Evolutionary conservation across 2,329 filamentous ascomycete species (phyloP), one percentile per base, ranked within the genome.

Genomic region (Calonectria henricotiae): DNA sequence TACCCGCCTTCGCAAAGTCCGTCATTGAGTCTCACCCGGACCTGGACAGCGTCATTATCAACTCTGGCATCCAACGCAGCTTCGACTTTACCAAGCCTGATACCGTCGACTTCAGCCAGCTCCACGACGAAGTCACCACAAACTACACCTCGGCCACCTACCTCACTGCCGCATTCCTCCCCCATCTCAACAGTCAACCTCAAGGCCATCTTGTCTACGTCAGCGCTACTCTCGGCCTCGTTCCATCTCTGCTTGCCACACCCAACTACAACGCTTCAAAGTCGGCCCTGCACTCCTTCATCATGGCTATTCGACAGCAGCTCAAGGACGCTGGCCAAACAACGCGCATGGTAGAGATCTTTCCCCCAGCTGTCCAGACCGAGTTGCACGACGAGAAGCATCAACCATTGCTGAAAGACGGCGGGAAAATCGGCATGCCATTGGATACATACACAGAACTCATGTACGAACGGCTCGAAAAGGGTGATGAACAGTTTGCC

Each of bases 21-120:
- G 49, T 74, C 23, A 62, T 63, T 17, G 25, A 54, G 27, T 25
- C 51, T 12, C 49, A 73, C 47, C 69, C 71, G 4, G 73, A 74
- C 41, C 55, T 73, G 15, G 71, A 90, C 79, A 85, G 84, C 73
- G 77, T 91, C 43, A 78, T 91, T 67, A 80, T 91, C 66, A 91
- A 91, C 78, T 85, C 89, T 0, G 89, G 88, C 35, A 82, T 88
- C 54, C 88, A 91, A 78, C 81, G 81, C 25, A 75, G 75, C 0
- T 77, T 86, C 72, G 30, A 79, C 76, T 41, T 75, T 17, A 54
- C 71, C 43, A 62, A 68, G n/a, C 65, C 74, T 2, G 60, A 66
- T 46, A 47, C 44, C 15, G 73, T 81, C 62, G 73, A 78, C n/a
- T 70, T 82, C 60, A 76, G 30, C 12, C 67, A 67, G 4, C 75